phyloP scores from a whole-genome alignment of 208 protist genomes.

The Leishmania arabica region DNA sequence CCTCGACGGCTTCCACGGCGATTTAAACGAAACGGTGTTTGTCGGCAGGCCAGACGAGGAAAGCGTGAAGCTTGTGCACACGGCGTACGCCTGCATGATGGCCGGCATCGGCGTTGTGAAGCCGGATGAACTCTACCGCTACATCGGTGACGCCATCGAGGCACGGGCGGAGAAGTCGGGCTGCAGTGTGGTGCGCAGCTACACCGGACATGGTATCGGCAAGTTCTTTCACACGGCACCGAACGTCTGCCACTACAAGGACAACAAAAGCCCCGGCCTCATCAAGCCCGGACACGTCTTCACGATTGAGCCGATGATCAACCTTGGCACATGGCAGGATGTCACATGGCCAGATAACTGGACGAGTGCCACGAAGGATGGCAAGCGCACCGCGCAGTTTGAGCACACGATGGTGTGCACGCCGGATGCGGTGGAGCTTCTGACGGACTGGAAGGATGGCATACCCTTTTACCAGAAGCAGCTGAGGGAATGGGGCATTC shows the following conservation, averaged over 20 bases:
- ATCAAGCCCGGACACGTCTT: slow-evolving; percentile 96
- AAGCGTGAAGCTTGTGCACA: slow-evolving; percentile 81
- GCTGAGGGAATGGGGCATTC: slow-evolving; percentile 70
- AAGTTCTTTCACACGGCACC: slow-evolving; percentile 93
- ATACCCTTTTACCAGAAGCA: slow-evolving; percentile 90
- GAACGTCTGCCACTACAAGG: slow-evolving; percentile 92
- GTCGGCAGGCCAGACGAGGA: slow-evolving; percentile 84
- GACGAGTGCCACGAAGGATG: slow-evolving; percentile 95
- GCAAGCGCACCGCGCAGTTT: slow-evolving; percentile 97
- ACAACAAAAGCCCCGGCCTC: slow-evolving; percentile 92
- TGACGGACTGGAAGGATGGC: slow-evolving; percentile 87
- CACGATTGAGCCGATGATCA: slow-evolving; percentile 99
- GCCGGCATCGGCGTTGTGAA: slow-evolving; percentile 80
- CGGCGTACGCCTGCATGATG: slow-evolving; percentile 81
- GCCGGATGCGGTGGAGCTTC: slow-evolving; percentile 82
- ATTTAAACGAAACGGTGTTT: slow-evolving; percentile 94
- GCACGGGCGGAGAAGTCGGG: slow-evolving; percentile 61
- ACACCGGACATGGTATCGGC: slow-evolving; percentile 95
- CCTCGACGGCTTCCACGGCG: slow-evolving; percentile 92
- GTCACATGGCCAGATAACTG: slow-evolving; percentile 96
- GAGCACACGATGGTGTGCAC: slow-evolving; percentile 98
- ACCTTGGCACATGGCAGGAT: slow-evolving; percentile 92
- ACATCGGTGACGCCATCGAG: slow-evolving; percentile 88
- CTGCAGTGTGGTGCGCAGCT: slow-evolving; percentile 83
- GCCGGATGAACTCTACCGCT: slow-evolving; percentile 83